Evolutionary conservation across 352 stramenopile species (phyloP).

Genomic region (Globisporangium lucens): DNA sequence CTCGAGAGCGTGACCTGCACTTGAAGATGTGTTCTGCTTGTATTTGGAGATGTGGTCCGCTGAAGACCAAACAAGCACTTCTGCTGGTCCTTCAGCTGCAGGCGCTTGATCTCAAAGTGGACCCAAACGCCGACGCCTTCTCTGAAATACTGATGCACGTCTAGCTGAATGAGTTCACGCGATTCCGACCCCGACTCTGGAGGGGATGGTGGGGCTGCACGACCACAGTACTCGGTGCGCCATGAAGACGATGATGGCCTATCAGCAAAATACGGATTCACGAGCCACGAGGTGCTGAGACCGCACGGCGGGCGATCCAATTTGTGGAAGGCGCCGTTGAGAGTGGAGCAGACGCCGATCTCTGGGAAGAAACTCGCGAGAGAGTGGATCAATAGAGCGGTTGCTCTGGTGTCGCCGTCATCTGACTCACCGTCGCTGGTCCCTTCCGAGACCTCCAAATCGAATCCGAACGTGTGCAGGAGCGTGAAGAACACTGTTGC

Average conservation of each 20-base stretch:
- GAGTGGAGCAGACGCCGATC: conserved; percentile 2
- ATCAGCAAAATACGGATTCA: background rate
- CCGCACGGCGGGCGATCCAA: conserved; percentile 6
- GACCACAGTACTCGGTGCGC: conserved; percentile 12
- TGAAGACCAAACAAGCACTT: background rate
- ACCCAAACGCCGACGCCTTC: background rate
- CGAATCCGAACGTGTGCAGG: conserved; percentile 10
- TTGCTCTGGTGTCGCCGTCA: background rate
- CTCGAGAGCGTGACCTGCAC: background rate
- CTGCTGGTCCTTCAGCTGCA: background rate
- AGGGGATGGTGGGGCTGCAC: background rate
- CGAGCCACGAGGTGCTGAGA: conserved; percentile 6
- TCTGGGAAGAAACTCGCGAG: conserved; percentile 15
- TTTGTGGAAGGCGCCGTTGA: conserved; percentile 7
- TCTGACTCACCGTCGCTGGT: too few relatives aligned
- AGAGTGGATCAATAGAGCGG: background rate
- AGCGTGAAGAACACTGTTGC: background rate
- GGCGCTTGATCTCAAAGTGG: background rate
- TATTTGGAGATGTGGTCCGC: background rate
- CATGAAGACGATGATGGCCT: background rate
- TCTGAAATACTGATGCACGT: conserved; percentile 1
- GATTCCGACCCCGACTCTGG: too few relatives aligned
- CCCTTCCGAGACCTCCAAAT: background rate
- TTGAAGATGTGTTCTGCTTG: conserved; percentile 7
- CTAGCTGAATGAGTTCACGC: background rate